Base-by-base conservation (phyloP, 331 rosid species). In the Prunus yedoensis region DNA sequence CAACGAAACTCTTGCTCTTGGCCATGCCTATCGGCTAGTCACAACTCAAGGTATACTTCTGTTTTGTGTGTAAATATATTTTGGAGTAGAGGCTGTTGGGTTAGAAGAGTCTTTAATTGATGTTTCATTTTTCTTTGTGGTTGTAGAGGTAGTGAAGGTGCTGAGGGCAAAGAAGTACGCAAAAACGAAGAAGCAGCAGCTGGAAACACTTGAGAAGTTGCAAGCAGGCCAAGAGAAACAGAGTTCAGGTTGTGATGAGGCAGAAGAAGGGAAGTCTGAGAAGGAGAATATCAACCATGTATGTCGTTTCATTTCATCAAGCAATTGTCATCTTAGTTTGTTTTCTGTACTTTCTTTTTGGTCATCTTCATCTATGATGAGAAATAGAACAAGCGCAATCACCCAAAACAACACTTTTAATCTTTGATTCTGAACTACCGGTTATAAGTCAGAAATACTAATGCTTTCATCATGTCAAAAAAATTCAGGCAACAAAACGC, bases 1-100 rank as follows among this genome's bases (percentile, higher is more conserved):
- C 13, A 91, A 80, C 72, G 98, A 92, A 71, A 89, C 94, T 82
- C 99, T 95, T 76, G 84, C 91, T 78, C 98, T 95, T 23, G 98
- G 99, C 61, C 99, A 95, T 83, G 99, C 98, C 70, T 95, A 92
- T 49, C 84, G 98, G 38, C 91, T 95, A 27, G 89, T 95, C 78
- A 91, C 99, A 0, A 85, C 83, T 80, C 98, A 91, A 85, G 98
- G 98, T 95, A 41, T 10, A 17, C n/a, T 18, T 28, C 46, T 2
- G 10, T 15, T 49, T 17, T 60, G 5, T 51, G 9, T 79, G 43
- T 32, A 30, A 30, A 30, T 30, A 30, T 30, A 30, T 1, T 73
- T 60, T 9, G 18, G 11, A 23, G 72, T 11, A 16, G 35, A 65
- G 66, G 60, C 21, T 18, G n/a, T 46, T 5, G 16, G 23, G 60